phyloP scores from a whole-genome alignment of 2,329 filamentous ascomycete species.

The Aquanectria penicillioides region DNA sequence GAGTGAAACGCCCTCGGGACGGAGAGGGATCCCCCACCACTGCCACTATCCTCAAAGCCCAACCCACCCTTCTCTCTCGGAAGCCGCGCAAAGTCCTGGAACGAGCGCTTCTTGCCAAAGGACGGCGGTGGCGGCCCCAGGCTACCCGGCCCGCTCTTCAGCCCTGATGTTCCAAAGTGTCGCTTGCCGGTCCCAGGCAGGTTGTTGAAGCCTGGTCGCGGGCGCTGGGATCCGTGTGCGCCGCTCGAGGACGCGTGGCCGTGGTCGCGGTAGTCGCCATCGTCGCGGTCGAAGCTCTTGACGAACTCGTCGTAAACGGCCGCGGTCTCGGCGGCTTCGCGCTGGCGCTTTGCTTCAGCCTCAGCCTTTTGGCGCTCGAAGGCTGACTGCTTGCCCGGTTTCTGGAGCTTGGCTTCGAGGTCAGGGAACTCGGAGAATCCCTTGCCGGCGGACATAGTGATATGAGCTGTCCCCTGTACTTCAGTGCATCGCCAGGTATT shows the following conservation, averaged over 20 bases:
- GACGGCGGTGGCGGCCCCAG: constrained; percentile 63
- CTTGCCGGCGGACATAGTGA: constrained; percentile 59
- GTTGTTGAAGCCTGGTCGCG: constrained; percentile 43
- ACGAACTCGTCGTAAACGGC: constrained; percentile 89
- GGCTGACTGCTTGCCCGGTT: constrained; percentile 82
- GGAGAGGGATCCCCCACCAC: constrained; percentile 56
- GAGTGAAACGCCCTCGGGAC: constrained; percentile 78
- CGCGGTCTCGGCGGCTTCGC: constrained; percentile 87
- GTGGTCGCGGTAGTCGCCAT: constrained; percentile 54
- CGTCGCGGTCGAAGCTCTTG: constrained; percentile 77
- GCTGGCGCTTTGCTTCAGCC: constrained; percentile 85
- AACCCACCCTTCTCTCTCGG: constrained; percentile 42
- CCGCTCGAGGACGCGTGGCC: constrained; percentile 17
- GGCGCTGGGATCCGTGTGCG: constrained; percentile 28
- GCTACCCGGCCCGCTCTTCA: constrained; percentile 71
- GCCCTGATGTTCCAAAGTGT: constrained; percentile 69
- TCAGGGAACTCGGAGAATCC: constrained; percentile 72
- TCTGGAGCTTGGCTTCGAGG: constrained; percentile 79
- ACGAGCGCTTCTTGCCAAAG: constrained; percentile 65
- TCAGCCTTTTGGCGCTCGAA: constrained; percentile 92
- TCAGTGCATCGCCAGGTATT: constrained; percentile 26
- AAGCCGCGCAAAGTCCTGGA: constrained; percentile 53
- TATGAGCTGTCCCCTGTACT: background rate
- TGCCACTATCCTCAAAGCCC: constrained; percentile 49
- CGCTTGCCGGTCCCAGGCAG: constrained; percentile 58